These are phyloP conservation scores for Entomortierella parvispora DNA, from an alignment of 192 early-diverging fungal genomes.

Conservation along the genomic window DNA sequence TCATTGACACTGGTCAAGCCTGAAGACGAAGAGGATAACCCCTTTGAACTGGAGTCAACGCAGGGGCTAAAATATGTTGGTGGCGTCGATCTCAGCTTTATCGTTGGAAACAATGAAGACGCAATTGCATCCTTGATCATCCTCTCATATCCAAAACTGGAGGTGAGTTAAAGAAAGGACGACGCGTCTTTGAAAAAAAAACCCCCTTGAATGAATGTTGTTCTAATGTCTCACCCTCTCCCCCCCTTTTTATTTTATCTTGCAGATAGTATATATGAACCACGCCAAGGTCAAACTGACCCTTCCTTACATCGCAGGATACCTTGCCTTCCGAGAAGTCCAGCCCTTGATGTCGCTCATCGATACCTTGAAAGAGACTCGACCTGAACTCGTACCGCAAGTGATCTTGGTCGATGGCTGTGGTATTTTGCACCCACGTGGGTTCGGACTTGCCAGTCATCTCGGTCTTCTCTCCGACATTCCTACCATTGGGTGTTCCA, in stretches of 20 bases:
- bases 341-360: slow-evolving; percentile 69
- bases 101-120: slow-evolving; percentile 55
- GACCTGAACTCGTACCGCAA: slow-evolving; percentile 75
- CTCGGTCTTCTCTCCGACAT: slow-evolving; percentile 76
- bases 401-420: slow-evolving; percentile 90
- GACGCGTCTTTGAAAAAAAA: not conserved
- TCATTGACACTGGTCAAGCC: slow-evolving; percentile 14
- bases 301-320: slow-evolving; percentile 88
- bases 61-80: slow-evolving; percentile 66
- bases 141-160: slow-evolving; percentile 71
- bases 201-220: not conserved
- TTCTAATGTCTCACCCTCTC: not conserved
- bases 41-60: slow-evolving; percentile 1
- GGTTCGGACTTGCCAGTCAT: slow-evolving; percentile 90
- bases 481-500: slow-evolving; percentile 89
- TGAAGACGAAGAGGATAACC: not conserved
- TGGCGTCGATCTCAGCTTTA: slow-evolving; percentile 84
- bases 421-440: slow-evolving; percentile 86
- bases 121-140: slow-evolving; percentile 83
- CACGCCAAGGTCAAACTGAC: slow-evolving; percentile 65
- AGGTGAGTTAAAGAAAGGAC: slow-evolving; percentile 35
- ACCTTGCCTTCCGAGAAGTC: slow-evolving; percentile 92
- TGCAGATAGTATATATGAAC: slow-evolving; percentile 71
- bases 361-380: slow-evolving; percentile 52
- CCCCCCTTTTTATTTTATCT: no score